Percentiles rank a stretch among this genome's conserved stretches.
Evolutionary conservation across 2,329 filamentous ascomycete species (phyloP).

Genomic region (Pyrenophora teres): DNA sequence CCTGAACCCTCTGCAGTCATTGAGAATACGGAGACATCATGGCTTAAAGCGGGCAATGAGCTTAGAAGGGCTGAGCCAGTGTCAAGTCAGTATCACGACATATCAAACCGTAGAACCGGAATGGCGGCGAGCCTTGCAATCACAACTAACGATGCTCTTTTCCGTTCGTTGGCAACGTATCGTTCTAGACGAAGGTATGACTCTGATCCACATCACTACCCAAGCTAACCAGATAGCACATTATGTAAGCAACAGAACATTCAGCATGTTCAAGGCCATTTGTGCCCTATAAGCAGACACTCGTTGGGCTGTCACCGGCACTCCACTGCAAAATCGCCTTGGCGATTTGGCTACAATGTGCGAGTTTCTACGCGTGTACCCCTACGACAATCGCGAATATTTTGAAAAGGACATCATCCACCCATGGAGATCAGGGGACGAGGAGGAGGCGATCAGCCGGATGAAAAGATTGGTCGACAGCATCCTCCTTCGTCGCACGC

Average conservation of each 20-base stretch:
- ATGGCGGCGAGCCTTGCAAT: not conserved
- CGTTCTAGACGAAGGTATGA: constrained; percentile 37
- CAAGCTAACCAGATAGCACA: constrained; percentile 4
- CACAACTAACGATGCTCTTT: constrained; percentile 13
- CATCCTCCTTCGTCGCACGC: constrained; percentile 50
- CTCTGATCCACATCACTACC: too few relatives aligned
- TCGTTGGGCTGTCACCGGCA: constrained; percentile 61
- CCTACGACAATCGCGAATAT: constrained; percentile 32
- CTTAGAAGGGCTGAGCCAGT: too few relatives aligned
- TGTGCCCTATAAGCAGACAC: constrained; percentile 49
- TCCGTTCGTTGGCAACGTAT: constrained; percentile 47
- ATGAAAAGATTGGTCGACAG: constrained; percentile 49
- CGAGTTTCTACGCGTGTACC: constrained; percentile 19
- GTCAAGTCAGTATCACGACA: constrained; percentile 4
- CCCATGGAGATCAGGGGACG: constrained; percentile 45
- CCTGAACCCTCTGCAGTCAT: too few relatives aligned
- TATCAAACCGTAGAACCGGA: constrained; percentile 13
- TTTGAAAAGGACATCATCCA: constrained; percentile 51
- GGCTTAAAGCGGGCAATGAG: too few relatives aligned
- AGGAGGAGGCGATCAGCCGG: constrained; percentile 45
- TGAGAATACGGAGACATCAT: not conserved
- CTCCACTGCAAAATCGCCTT: constrained; percentile 35
- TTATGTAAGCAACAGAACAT: constrained; percentile 34
- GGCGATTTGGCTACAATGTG: constrained; percentile 23
- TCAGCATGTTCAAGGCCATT: constrained; percentile 18